A percentile compares a stretch with the other conserved stretches of the same genome.
Evolutionary conservation across 345 rosid genomes (phyloP).

Genomic region (Luvunga scandens): DNA sequence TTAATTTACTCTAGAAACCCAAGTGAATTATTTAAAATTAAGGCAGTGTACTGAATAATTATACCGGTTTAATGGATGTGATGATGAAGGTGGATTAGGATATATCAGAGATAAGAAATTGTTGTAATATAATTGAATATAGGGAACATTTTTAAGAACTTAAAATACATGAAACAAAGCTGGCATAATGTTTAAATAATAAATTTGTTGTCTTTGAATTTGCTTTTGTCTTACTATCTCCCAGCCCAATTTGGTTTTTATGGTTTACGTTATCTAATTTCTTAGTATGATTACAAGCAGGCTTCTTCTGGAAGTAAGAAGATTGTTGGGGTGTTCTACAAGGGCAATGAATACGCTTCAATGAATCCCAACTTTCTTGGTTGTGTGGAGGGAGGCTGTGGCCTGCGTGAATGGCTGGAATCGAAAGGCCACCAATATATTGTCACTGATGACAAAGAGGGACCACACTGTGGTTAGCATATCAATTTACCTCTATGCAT

Average conservation of each 20-base stretch:
- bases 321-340: conserved; percentile 96
- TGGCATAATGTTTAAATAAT: background rate
- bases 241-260: background rate
- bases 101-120: background rate
- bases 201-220: background rate
- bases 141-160: background rate
- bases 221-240: background rate
- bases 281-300: conserved; percentile 28
- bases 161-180: background rate
- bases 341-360: conserved; percentile 73
- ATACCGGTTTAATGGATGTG: background rate
- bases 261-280: background rate
- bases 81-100: background rate
- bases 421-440: conserved; percentile 85
- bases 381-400: conserved; percentile 72
- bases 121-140: background rate
- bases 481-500: background rate
- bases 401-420: conserved; percentile 76
- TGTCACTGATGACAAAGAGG: conserved; percentile 93
- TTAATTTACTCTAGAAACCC: background rate
- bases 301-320: conserved; percentile 78
- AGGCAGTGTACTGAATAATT: background rate
- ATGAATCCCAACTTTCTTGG: conserved; percentile 81
- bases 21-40: too few relatives aligned
- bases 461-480: conserved; percentile 60